These are phyloP conservation scores for Helotiales sp. DNA, from an alignment of 2,329 filamentous ascomycete species.

Conservation along the genomic window DNA sequence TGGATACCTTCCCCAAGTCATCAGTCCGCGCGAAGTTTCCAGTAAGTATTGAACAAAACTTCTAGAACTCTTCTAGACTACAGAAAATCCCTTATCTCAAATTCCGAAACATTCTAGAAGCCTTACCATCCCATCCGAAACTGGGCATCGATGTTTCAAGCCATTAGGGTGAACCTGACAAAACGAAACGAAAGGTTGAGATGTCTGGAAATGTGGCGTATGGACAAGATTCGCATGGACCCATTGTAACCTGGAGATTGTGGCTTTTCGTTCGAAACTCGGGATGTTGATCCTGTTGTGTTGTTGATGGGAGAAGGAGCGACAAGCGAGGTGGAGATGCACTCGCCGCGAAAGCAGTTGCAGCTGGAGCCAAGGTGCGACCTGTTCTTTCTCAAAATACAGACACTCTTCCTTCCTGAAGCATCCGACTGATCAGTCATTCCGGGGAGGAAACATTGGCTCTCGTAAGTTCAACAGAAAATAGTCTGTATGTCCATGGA, in stretches of 20 bases:
- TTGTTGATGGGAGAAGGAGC: background rate
- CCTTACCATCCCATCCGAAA: background rate
- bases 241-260: background rate
- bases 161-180: background rate
- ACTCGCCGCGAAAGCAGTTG: slow-evolving; percentile 24
- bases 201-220: background rate
- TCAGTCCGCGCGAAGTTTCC: background rate
- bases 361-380: slow-evolving; percentile 26
- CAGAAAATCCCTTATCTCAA: background rate
- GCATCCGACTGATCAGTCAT: slow-evolving; percentile 29
- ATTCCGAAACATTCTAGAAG: background rate
- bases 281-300: background rate
- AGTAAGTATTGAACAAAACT: background rate
- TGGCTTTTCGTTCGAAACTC: background rate
- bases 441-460: slow-evolving; percentile 19
- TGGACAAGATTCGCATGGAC: background rate
- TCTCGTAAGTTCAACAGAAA: slow-evolving; percentile 14
- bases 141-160: background rate
- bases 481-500: slow-evolving; percentile 20
- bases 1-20: background rate
- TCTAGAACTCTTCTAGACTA: background rate
- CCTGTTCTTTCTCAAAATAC: background rate
- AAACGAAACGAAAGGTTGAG: background rate
- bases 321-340: slow-evolving; percentile 9
- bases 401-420: slow-evolving; percentile 28